These are phyloP conservation scores for Monosporascus sp. DNA, from an alignment of 2,329 filamentous ascomycete species.

Conservation along the genomic window DNA sequence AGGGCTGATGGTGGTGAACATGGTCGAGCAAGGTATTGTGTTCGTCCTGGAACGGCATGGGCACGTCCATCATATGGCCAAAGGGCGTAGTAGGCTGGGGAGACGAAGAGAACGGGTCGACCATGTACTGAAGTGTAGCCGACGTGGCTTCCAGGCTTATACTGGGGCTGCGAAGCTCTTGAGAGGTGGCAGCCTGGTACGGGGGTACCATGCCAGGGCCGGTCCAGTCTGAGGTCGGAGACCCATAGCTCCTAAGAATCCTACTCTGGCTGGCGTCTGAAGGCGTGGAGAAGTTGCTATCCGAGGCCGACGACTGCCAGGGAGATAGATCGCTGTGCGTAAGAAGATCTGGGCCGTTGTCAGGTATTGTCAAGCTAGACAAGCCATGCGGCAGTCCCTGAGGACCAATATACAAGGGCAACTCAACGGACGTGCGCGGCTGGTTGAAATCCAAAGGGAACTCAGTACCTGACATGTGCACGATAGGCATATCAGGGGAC, in stretches of 20 bases:
- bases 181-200: constrained; percentile 10
- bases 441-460: constrained; percentile 18
- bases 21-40: constrained; percentile 26
- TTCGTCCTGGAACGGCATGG: constrained; percentile 32
- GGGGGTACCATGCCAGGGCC: constrained; percentile 4
- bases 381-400: constrained; percentile 15
- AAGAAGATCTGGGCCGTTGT: constrained; percentile 26
- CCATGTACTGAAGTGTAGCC: constrained; percentile 23
- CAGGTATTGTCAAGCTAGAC: constrained; percentile 27
- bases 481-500: constrained; percentile 15
- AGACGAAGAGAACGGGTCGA: constrained; percentile 18
- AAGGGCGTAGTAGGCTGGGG: constrained; percentile 24
- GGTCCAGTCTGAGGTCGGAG: constrained; percentile 20
- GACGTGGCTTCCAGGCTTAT: constrained; percentile 21
- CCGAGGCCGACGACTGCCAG: constrained; percentile 40
- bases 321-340: constrained; percentile 31
- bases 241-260: constrained; percentile 12
- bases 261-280: constrained; percentile 28
- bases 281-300: constrained; percentile 43
- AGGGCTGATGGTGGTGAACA: constrained; percentile 29
- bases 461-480: constrained; percentile 14
- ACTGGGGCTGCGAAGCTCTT: constrained; percentile 14
- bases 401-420: constrained; percentile 20
- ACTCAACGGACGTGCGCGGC: constrained; percentile 24
- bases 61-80: constrained; percentile 28